Base-by-base conservation (phyloP, 495 filamentous ascomycete species). In the Aspergillus mulundensis region DNA sequence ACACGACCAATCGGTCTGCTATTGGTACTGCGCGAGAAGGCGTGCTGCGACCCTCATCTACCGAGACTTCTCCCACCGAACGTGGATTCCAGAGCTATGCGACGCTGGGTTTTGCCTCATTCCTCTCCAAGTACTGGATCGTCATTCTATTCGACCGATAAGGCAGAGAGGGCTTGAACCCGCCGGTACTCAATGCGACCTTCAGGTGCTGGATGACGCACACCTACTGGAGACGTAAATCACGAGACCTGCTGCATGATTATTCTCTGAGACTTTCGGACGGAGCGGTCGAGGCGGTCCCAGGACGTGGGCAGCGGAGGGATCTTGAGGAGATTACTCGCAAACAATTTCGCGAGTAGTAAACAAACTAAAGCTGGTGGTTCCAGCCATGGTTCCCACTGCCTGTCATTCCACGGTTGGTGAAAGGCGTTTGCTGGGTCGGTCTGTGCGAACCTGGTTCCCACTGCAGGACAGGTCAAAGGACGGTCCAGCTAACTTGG, bases 401-500 rank as follows among this genome's bases (percentile, higher is more conserved):
- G 44, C 44, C 44, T 47, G 38, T 50, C 45, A 56, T 49, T 56
- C 45, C 54, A 50, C 41, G 42, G 52, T 39, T 47, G 18, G 23
- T 2, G 54, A 25, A 45, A 45, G 40, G 46, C 54, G 54, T 57
- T 57, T 57, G 54, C 46, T 57, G 46, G 43, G 5, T 40, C 23
- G 54, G 54, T 61, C 59, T 58, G 59, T 58, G 59, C 59, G 46
- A 52, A 54, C 59, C 59, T 50, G 50, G 54, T 24, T 47, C 46
- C 16, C 38, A 50, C 21, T 61, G 59, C 59, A 61, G 48, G 46
- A 49, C 20, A 50, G 48, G 48, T 38, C 32, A 30, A n/a, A 36
- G 32, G 32, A 15, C 32, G 5, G 11, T 36, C 32, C 32, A 7
- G 32, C 32, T 36, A 36, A 10, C 32, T 15, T 14, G 12, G 32